Percentiles rank a stretch among this genome's conserved stretches.
phyloP scores from a whole-genome alignment of 2,329 filamentous ascomycete species.

The Chaetomium olivaceum region DNA sequence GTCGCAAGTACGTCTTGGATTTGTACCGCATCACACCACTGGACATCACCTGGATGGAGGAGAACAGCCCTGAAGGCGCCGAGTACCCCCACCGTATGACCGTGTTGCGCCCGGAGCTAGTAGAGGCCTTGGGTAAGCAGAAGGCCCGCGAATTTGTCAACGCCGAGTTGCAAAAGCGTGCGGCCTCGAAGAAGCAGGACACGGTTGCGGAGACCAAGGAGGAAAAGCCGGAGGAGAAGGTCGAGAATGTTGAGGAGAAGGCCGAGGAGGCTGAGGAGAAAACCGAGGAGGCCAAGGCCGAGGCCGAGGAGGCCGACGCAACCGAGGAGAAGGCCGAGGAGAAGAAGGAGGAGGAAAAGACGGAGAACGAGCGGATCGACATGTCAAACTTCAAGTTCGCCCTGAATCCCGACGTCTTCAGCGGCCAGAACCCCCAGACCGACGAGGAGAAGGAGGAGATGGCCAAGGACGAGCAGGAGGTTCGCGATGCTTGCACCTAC shows the following conservation, averaged over 20 bases:
- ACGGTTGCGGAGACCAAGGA: slow-evolving; percentile 16
- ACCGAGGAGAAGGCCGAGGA: slow-evolving; percentile 39
- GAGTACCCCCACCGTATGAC: slow-evolving; percentile 96
- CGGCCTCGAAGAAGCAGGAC: slow-evolving; percentile 42
- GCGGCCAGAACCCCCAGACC: slow-evolving; percentile 85
- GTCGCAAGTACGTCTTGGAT: slow-evolving; percentile 95
- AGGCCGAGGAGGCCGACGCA: slow-evolving; percentile 38
- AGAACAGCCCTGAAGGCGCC: slow-evolving; percentile 55
- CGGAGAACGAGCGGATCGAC: slow-evolving; percentile 70
- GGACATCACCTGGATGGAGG: slow-evolving; percentile 88
- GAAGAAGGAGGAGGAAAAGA: slow-evolving; percentile 43
- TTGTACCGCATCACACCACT: slow-evolving; percentile 92
- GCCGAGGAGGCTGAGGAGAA: slow-evolving; percentile 34
- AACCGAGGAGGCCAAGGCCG: slow-evolving; percentile 30
- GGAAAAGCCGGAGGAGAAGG: slow-evolving; percentile 31
- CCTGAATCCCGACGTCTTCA: slow-evolving; percentile 94
- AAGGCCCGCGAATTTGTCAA: slow-evolving; percentile 91
- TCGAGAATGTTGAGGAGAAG: slow-evolving; percentile 41
- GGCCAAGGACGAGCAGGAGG: slow-evolving; percentile 81
- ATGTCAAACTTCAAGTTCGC: slow-evolving; percentile 83
- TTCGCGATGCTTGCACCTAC: slow-evolving; percentile 79
- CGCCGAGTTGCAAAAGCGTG: slow-evolving; percentile 68
- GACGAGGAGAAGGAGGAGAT: slow-evolving; percentile 85
- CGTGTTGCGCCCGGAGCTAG: slow-evolving; percentile 83
- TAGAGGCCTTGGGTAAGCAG: slow-evolving; percentile 79